These are phyloP conservation scores for Grosmannia penicillata DNA, from an alignment of 2,329 filamentous ascomycete genomes.

Conservation along the genomic window DNA sequence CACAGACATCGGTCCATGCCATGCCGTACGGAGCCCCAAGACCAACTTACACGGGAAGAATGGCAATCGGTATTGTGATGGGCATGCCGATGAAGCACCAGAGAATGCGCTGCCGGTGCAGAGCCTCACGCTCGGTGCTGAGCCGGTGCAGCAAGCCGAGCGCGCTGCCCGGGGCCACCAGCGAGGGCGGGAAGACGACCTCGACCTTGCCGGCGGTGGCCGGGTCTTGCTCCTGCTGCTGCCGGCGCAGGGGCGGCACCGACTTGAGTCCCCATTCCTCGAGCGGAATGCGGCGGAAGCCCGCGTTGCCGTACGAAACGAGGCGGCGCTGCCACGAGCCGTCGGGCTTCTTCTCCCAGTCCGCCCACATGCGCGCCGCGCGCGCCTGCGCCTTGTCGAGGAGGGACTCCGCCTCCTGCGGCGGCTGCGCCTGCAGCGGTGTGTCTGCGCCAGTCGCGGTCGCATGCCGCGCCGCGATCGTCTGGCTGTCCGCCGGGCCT, in stretches of 20 bases:
- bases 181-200: constrained; percentile 59
- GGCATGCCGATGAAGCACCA: constrained; percentile 78
- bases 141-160: constrained; percentile 51
- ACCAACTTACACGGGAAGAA: constrained; percentile 64
- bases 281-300: constrained; percentile 77
- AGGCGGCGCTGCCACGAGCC: constrained; percentile 75
- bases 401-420: constrained; percentile 29
- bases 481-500: too few relatives aligned
- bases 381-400: constrained; percentile 57
- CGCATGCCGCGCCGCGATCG: too few relatives aligned
- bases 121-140: constrained; percentile 62
- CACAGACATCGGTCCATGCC: too few relatives aligned
- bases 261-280: constrained; percentile 98
- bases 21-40: too few relatives aligned
- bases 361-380: constrained; percentile 64
- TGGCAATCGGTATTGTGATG: constrained; percentile 63
- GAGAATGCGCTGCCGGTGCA: constrained; percentile 64
- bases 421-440: constrained; percentile 20
- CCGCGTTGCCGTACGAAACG: constrained; percentile 72
- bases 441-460: background rate
- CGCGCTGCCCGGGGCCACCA: constrained; percentile 51
- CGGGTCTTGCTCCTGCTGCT: constrained; percentile 38
- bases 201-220: too few relatives aligned
- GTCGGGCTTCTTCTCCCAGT: constrained; percentile 70
- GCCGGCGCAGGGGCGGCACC: constrained; percentile 64